Percentiles rank a stretch among this genome's conserved stretches.
Evolutionary conservation across 305 asterid genomes (phyloP).

Genomic region (Fraxinus floribunda): DNA sequence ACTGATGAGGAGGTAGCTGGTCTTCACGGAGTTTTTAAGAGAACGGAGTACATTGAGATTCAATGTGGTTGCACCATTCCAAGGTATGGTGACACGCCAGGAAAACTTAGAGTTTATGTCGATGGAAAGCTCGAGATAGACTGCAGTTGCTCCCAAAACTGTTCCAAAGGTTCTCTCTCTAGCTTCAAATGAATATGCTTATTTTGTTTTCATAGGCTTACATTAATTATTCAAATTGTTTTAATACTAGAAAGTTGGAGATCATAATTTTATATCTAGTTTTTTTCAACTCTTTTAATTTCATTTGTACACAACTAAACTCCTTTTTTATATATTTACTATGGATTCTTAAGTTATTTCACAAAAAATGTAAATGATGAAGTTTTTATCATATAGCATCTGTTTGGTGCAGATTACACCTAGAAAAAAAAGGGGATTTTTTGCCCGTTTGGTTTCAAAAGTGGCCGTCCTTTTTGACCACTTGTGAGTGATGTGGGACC

Average conservation of each 20-base stretch:
- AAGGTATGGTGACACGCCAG: constrained; percentile 39
- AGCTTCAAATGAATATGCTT: neutral
- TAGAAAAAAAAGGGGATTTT: too few relatives aligned
- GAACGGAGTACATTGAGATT: constrained; percentile 28
- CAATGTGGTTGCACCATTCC: constrained; percentile 41
- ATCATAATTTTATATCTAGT: neutral
- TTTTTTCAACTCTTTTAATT: neutral
- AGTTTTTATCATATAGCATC: neutral
- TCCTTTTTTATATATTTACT: neutral
- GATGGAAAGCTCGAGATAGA: constrained; percentile 41
- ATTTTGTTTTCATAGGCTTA: neutral
- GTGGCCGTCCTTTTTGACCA: too few relatives aligned
- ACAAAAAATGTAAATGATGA: neutral
- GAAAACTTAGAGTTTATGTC: constrained; percentile 26
- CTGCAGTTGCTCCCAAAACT: constrained; percentile 27
- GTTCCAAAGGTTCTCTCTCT: constrained; percentile 18
- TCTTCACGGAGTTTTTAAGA: constrained; percentile 21
- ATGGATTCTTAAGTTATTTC: neutral
- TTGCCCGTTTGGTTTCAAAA: too few relatives aligned
- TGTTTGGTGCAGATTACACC: too few relatives aligned
- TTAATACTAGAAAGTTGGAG: neutral
- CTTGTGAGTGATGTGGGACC: too few relatives aligned
- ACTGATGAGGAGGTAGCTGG: constrained; percentile 23
- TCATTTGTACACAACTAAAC: neutral
- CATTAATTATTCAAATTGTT: neutral